Evolutionary conservation across 169 alveolate genomes (phyloP).

Genomic region (Eimeria acervulina): DNA sequence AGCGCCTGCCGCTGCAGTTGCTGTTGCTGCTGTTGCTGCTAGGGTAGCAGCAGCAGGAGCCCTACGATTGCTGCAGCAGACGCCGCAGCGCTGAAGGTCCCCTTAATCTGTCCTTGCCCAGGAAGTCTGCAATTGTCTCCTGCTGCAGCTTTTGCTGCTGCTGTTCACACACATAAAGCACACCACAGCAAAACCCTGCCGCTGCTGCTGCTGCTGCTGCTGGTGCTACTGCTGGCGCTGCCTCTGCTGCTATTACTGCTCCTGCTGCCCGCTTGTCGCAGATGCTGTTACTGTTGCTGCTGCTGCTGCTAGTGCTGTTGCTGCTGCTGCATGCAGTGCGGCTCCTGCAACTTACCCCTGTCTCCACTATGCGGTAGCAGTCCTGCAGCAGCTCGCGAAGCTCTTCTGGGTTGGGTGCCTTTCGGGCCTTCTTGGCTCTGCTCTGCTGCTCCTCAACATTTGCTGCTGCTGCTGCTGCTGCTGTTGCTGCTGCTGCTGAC

Average conservation of each 20-base stretch:
- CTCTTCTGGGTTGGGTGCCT: conserved; percentile 8
- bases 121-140: conserved; percentile 4
- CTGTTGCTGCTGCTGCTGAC: conserved; percentile 11
- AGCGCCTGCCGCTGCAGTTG: background rate
- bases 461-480: conserved; percentile 39
- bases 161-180: background rate
- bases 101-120: background rate
- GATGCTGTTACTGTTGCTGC: background rate
- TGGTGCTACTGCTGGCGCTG: background rate
- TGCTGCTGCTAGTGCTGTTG: background rate
- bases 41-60: background rate
- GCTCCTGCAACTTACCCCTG: conserved; percentile 14
- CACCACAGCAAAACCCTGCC: background rate
- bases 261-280: background rate
- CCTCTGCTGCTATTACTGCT: background rate
- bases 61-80: conserved; percentile 28
- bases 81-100: conserved; percentile 1
- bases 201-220: conserved; percentile 1
- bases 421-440: conserved; percentile 10
- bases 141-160: background rate
- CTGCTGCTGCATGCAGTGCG: background rate
- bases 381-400: background rate
- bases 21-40: conserved; percentile 6
- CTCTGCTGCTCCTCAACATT: background rate
- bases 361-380: conserved; percentile 32